A percentile compares a stretch with the other conserved stretches of the same genome.
Evolutionary conservation across 176 grass and related monocot species (phyloP).

Genomic region (Oryza nivara): DNA sequence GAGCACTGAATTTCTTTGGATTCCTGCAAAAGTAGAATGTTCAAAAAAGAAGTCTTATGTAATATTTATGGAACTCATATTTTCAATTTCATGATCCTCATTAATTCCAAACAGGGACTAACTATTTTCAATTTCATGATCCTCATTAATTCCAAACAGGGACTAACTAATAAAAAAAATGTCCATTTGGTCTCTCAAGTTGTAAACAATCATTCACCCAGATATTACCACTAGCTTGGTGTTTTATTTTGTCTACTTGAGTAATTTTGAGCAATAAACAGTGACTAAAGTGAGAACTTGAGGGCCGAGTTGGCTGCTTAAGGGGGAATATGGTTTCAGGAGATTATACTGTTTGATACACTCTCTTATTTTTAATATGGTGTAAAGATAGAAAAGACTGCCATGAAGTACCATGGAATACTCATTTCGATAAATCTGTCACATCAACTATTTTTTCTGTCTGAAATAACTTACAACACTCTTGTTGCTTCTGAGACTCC

Average conservation of each 20-base stretch:
- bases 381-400: no score
- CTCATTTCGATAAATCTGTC: neutral
- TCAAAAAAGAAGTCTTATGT: neutral
- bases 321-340: no score
- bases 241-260: no score
- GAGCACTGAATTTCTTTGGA: neutral
- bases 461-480: slow-evolving; percentile 16
- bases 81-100: neutral
- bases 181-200: neutral
- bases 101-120: neutral
- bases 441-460: slow-evolving; percentile 6
- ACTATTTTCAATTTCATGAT: neutral
- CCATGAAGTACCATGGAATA: no score
- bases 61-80: neutral
- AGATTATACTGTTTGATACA: neutral
- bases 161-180: no score
- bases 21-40: neutral
- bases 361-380: no score
- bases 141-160: neutral
- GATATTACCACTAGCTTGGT: no score
- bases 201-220: no score
- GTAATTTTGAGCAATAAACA: neutral
- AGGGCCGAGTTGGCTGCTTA: no score
- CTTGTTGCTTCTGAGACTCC: slow-evolving; percentile 7
- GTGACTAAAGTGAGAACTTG: no score